Evolutionary conservation across 1,139 yeast species (phyloP).

Genomic region (Taphrina flavorubra): DNA sequence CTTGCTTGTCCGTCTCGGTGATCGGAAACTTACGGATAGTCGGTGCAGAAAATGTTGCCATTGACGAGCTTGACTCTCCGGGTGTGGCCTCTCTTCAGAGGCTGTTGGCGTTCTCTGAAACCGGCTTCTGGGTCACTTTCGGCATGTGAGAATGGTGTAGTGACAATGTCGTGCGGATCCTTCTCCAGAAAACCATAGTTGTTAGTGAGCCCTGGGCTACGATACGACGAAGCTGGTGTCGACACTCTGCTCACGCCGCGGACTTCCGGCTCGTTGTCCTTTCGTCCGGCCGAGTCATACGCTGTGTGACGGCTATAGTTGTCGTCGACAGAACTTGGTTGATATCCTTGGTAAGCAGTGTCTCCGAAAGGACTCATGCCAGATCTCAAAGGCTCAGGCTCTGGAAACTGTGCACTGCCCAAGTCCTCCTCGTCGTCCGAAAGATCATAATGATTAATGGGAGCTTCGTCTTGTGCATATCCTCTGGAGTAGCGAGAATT

Average conservation of each 20-base stretch:
- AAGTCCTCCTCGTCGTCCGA: constrained; percentile 35
- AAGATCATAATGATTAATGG: constrained; percentile 30
- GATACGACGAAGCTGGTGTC: not conserved
- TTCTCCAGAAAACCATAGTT: constrained; percentile 2
- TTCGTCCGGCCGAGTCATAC: not conserved
- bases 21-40: constrained; percentile 59
- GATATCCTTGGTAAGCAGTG: constrained; percentile 36
- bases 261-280: not conserved
- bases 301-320: not conserved
- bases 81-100: constrained; percentile 65
- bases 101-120: constrained; percentile 31
- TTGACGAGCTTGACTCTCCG: constrained; percentile 68
- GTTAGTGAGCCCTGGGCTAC: not conserved
- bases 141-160: constrained; percentile 29
- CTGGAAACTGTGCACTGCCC: not conserved
- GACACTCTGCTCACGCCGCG: constrained; percentile 3
- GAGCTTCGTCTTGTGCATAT: constrained; percentile 27
- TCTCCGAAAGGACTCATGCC: constrained; percentile 21
- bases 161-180: constrained; percentile 6
- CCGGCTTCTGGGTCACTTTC: constrained; percentile 38
- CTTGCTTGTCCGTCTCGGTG: not conserved
- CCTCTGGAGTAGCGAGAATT: constrained; percentile 27
- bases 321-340: not conserved
- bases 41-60: constrained; percentile 74
- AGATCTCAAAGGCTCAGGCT: constrained; percentile 15